phyloP scores from a whole-genome alignment of 2,329 filamentous ascomycete genomes.

The Fusarium hostae region DNA sequence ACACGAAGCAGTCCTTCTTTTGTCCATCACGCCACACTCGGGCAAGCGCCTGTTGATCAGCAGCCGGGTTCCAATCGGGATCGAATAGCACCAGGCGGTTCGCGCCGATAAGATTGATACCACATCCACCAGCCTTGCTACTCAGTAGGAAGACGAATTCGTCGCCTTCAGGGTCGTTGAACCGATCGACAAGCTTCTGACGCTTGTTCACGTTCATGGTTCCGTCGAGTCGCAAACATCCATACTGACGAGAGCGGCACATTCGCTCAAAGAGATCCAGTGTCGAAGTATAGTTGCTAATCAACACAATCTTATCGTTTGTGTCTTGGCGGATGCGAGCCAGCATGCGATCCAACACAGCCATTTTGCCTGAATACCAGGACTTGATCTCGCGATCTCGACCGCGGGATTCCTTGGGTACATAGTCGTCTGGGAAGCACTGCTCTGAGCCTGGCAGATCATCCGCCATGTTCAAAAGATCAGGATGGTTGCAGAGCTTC shows the following conservation, averaged over 20 bases:
- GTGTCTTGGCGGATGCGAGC: constrained; percentile 94
- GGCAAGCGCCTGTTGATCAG: constrained; percentile 95
- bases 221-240: constrained; percentile 88
- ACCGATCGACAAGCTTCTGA: constrained; percentile 96
- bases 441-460: constrained; percentile 90
- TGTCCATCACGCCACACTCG: constrained; percentile 99
- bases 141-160: constrained; percentile 98
- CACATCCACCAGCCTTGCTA: constrained; percentile 95
- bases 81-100: constrained; percentile 97
- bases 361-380: constrained; percentile 99
- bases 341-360: constrained; percentile 97
- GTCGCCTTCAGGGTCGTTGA: constrained; percentile 89
- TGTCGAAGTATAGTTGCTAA: constrained; percentile 98
- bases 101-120: constrained; percentile 93
- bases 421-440: constrained; percentile 85
- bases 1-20: constrained; percentile 99
- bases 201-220: constrained; percentile 98
- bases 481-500: constrained; percentile 98
- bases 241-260: constrained; percentile 86
- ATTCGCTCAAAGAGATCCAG: constrained; percentile 93
- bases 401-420: constrained; percentile 86
- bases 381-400: constrained; percentile 92
- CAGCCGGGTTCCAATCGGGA: constrained; percentile 97
- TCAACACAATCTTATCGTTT: constrained; percentile 98
- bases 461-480: constrained; percentile 82